Percentiles rank a stretch among this genome's conserved stretches.
Evolutionary conservation across 805 yeast species (phyloP).

Genomic region (Hanseniaspora opuntiae): DNA sequence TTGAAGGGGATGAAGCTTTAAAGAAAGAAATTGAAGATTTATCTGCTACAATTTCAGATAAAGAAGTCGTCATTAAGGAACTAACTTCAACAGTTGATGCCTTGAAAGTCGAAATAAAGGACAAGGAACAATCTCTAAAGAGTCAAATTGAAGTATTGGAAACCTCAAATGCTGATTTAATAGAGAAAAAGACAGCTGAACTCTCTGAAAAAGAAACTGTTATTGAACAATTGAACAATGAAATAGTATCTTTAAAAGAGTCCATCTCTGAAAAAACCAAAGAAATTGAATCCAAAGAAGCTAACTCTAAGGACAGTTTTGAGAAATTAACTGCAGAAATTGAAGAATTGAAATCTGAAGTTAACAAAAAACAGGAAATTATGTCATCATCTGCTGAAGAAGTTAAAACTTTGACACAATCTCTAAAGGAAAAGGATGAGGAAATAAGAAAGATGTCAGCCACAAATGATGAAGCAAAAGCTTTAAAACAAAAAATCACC

Average conservation of each 20-base stretch:
- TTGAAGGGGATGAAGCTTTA: neutral
- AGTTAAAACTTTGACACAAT: neutral
- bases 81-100: neutral
- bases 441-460: neutral
- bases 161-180: neutral
- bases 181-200: constrained; percentile 6
- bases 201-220: constrained; percentile 10
- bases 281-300: neutral
- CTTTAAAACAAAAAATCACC: neutral
- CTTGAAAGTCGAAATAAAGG: neutral
- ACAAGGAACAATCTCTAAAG: neutral
- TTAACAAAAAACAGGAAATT: constrained; percentile 8
- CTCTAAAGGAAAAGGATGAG: neutral
- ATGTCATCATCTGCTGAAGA: neutral
- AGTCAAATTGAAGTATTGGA: neutral
- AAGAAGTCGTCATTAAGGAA: neutral
- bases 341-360: neutral
- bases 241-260: neutral
- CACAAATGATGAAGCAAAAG: neutral
- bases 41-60: neutral
- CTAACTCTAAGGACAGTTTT: neutral
- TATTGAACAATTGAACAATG: constrained; percentile 12
- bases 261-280: neutral
- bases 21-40: neutral
- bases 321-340: neutral